Base-by-base conservation (phyloP, 106 monocot genomes). In the Phalaenopsis equestris region DNA sequence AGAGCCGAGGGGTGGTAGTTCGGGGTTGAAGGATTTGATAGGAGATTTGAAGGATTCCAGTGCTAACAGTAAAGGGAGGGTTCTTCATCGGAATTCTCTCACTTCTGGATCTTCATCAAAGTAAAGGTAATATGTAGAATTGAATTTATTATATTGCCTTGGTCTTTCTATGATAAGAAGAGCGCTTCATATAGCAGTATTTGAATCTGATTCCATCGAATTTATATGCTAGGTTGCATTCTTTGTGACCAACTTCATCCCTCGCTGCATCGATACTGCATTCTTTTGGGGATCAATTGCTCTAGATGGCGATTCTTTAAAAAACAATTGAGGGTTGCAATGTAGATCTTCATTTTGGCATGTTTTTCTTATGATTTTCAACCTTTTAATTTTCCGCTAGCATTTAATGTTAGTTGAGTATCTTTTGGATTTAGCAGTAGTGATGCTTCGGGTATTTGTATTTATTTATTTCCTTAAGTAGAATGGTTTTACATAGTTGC, bases 11-110 rank as follows among this genome's bases (percentile, higher is more conserved):
- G 80, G 56, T 19, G 83, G 38, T 14, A 84, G 56, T 65, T 88
- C 84, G 3, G 98, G 98, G 56, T 61, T 99, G 76, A 87, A 87
- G 82, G 98, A 95, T 85, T 82, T 99, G 88, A 93, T 99, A 45
- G 87, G 76, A 11, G 86, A 82, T 19, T 78, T 67, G 12, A 87
- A 84, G 41, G 86, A 81, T 79, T 77, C 84, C 17, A 42, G 30
- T 57, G 42, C 64, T 8, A 72, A 46, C 46, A 56, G 80, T 9
- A 79, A 42, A 58, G 84, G 78, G 4, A 84, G 91, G 68, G 80
- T 92, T 61, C 30, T 92, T 57, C 91, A 92, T 49, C 72, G 90
- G 57, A 87, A 80, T 57, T 87, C 81, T 52, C 55, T 83, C 52
- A 14, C 11, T 24, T 8, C 49, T 52, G 76, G 76, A 48, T 76